Percentiles rank a stretch among this genome's conserved stretches.
Conservation (phyloP, 202 grass and related monocot genomes). For the Panicum hallii region DNA sequence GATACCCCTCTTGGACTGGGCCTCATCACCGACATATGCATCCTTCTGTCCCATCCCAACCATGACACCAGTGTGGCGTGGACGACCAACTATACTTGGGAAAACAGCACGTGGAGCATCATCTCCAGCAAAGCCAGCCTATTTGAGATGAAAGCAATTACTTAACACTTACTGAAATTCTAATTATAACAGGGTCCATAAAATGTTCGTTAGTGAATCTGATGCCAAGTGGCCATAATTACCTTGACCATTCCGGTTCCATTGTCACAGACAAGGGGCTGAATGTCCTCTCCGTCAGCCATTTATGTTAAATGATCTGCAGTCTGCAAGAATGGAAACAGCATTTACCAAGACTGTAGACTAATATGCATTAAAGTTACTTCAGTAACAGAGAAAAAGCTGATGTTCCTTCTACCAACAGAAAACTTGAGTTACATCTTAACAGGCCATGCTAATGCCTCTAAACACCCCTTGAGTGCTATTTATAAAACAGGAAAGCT, state of each 20-base stretch:
- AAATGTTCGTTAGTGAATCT: background rate
- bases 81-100: slow-evolving; percentile 88
- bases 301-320: slow-evolving; percentile 54
- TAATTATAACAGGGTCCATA: background rate
- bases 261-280: slow-evolving; percentile 94
- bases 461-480: background rate
- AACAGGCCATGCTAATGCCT: background rate
- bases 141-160: slow-evolving; percentile 3
- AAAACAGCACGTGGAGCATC: slow-evolving; percentile 90
- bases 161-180: slow-evolving; percentile 14
- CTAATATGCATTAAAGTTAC: slow-evolving; percentile 22
- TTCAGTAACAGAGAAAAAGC: background rate
- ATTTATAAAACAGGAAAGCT: background rate
- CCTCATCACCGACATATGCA: slow-evolving; percentile 91
- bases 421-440: slow-evolving; percentile 22
- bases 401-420: background rate
- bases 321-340: slow-evolving; percentile 45
- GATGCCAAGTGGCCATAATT: slow-evolving; percentile 33
- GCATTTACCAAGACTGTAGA: background rate
- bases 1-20: slow-evolving; percentile 93
- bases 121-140: slow-evolving; percentile 92
- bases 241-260: slow-evolving; percentile 96
- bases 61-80: slow-evolving; percentile 91
- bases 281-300: slow-evolving; percentile 81
- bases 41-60: slow-evolving; percentile 96